Percentiles rank a stretch among this genome's conserved stretches.
Conservation (phyloP, 805 yeast species). For the Candida ovalis region DNA sequence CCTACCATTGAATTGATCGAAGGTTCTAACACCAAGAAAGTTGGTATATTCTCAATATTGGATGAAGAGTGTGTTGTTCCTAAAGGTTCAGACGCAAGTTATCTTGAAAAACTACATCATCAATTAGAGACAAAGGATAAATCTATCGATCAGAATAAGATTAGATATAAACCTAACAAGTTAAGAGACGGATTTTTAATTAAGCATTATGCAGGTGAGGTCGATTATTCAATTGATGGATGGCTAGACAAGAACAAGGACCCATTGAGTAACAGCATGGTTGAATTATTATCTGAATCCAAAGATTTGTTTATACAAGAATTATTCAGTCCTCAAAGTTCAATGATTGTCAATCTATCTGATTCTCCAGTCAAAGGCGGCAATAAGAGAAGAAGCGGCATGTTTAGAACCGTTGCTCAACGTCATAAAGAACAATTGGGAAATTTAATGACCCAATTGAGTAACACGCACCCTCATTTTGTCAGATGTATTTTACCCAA, state of each 20-base stretch:
- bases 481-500: constrained; percentile 96
- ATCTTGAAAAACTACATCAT: constrained; percentile 70
- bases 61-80: constrained; percentile 97
- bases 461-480: constrained; percentile 89
- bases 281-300: constrained; percentile 58
- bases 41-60: constrained; percentile 80
- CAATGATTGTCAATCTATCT: constrained; percentile 21
- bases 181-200: constrained; percentile 74
- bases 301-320: constrained; percentile 49
- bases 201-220: constrained; percentile 93
- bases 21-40: constrained; percentile 46
- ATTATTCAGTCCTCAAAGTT: constrained; percentile 40
- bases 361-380: constrained; percentile 31
- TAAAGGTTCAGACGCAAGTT: constrained; percentile 76
- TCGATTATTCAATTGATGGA: constrained; percentile 86
- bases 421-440: constrained; percentile 83
- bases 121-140: constrained; percentile 51
- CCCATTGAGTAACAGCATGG: constrained; percentile 76
- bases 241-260: constrained; percentile 96
- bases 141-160: constrained; percentile 19
- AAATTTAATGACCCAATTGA: constrained; percentile 66
- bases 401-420: constrained; percentile 77
- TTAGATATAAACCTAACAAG: constrained; percentile 68
- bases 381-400: constrained; percentile 26
- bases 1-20: constrained; percentile 93